A percentile compares a stretch with the other conserved stretches of the same genome.
Conservation (phyloP, 768 basidiomycete species). For the Piloderma croceum region DNA sequence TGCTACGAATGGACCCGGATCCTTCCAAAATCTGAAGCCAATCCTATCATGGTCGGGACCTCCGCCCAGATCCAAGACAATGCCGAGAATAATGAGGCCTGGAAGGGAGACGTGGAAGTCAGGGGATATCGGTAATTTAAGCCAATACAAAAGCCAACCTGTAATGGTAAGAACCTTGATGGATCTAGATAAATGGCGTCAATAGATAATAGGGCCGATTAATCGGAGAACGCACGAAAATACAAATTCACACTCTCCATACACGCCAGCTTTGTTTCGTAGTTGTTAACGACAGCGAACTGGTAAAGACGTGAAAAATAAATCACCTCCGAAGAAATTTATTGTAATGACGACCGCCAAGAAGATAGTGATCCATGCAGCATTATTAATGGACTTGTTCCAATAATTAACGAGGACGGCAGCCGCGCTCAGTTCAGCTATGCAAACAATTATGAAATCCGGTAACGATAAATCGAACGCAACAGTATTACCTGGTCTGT, state of each 20-base stretch:
- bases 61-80: conserved; percentile 55
- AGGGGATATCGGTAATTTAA: no score
- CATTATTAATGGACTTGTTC: conserved; percentile 35
- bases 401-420: conserved; percentile 48
- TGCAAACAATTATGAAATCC: conserved; percentile 15
- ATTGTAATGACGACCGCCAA: conserved; percentile 45
- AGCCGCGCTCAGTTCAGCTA: conserved; percentile 46
- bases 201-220: no score
- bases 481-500: no score
- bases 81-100: conserved; percentile 33
- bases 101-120: conserved; percentile 46
- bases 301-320: conserved; percentile 4
- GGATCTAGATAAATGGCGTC: conserved; percentile 33
- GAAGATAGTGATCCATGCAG: conserved; percentile 49
- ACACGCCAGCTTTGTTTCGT: conserved; percentile 24
- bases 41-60: conserved; percentile 54
- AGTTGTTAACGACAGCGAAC: neutral
- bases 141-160: no score
- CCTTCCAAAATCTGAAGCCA: conserved; percentile 38
- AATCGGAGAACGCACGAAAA: conserved; percentile 30
- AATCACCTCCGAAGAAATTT: conserved; percentile 37
- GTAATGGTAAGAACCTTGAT: no score
- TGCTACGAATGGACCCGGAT: conserved; percentile 56
- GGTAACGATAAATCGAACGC: conserved; percentile 7
- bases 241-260: conserved; percentile 46